Conservation (phyloP, 148 eudicot genomes). For the Oxyria digyna region DNA sequence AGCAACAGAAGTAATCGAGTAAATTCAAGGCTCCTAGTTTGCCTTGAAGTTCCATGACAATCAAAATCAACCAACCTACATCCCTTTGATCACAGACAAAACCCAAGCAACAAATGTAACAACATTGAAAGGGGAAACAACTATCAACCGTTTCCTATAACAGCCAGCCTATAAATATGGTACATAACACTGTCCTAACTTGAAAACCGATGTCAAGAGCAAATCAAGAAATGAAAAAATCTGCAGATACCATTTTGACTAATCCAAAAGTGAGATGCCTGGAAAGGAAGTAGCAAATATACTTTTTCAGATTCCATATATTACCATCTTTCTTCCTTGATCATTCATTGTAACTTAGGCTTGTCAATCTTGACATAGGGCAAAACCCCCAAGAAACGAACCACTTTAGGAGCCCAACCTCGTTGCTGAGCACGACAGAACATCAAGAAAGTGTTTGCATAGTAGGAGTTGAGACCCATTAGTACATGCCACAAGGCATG, state of each 20-base stretch:
- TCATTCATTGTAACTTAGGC: conserved; percentile 69
- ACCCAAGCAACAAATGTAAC: neutral
- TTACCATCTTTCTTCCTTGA: neutral
- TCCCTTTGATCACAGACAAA: neutral
- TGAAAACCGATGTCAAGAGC: neutral
- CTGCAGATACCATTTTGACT: neutral
- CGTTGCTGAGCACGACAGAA: conserved; percentile 88
- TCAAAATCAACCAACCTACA: neutral
- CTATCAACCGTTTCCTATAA: neutral
- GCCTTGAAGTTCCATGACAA: neutral
- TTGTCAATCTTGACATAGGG: conserved; percentile 77
- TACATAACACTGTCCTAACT: conserved; percentile 1
- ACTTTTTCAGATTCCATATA: too few species aligned
- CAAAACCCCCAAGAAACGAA: conserved; percentile 39
- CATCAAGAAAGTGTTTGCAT: conserved; percentile 83
- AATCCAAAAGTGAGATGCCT: neutral
- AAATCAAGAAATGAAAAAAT: neutral
- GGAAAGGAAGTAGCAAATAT: too few species aligned
- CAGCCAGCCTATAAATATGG: neutral
- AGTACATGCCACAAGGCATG: conserved; percentile 87
- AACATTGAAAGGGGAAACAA: neutral
- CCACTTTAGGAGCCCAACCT: conserved; percentile 65
- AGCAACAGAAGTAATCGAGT: neutral
- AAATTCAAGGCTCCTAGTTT: neutral
- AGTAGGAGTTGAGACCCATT: conserved; percentile 80